Evolutionary conservation across 495 filamentous ascomycete genomes (phyloP).

Genomic region (Penicillium bialowiezense): DNA sequence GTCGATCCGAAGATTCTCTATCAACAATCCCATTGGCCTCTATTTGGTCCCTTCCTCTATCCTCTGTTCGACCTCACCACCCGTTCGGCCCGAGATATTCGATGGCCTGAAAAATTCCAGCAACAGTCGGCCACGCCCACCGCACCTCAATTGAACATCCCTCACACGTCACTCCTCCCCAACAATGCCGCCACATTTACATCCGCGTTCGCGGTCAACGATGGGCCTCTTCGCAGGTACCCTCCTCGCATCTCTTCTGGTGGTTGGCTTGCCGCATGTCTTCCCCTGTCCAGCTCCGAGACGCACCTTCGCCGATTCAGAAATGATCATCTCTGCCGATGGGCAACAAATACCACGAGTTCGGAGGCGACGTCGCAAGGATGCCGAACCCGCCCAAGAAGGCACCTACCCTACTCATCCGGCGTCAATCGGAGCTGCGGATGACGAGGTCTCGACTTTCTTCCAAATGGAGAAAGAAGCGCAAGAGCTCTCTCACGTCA

Average conservation of each 20-base stretch:
- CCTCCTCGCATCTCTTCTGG: conserved; percentile 83
- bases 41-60: neutral
- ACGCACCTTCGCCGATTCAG: conserved; percentile 67
- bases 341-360: conserved; percentile 40
- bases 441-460: conserved; percentile 47
- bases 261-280: conserved; percentile 88
- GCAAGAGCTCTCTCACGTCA: conserved; percentile 29
- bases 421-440: conserved; percentile 17
- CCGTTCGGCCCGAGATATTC: conserved; percentile 8
- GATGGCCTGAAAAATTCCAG: conserved; percentile 23
- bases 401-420: conserved; percentile 14
- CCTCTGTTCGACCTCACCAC: neutral
- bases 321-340: conserved; percentile 50
- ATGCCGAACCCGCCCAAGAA: conserved; percentile 26
- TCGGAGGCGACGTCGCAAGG: conserved; percentile 33
- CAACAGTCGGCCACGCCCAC: conserved; percentile 13
- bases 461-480: conserved; percentile 46
- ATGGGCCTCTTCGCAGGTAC: conserved; percentile 93
- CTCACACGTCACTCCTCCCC: neutral
- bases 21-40: conserved; percentile 13
- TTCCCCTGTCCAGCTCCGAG: conserved; percentile 89
- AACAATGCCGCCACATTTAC: conserved; percentile 82
- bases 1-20: neutral
- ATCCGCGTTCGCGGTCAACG: conserved; percentile 88
- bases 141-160: conserved; percentile 1